Evolutionary conservation across 2,329 filamentous ascomycete species (phyloP).

Genomic region (Chrysosporium queenslandicum): DNA sequence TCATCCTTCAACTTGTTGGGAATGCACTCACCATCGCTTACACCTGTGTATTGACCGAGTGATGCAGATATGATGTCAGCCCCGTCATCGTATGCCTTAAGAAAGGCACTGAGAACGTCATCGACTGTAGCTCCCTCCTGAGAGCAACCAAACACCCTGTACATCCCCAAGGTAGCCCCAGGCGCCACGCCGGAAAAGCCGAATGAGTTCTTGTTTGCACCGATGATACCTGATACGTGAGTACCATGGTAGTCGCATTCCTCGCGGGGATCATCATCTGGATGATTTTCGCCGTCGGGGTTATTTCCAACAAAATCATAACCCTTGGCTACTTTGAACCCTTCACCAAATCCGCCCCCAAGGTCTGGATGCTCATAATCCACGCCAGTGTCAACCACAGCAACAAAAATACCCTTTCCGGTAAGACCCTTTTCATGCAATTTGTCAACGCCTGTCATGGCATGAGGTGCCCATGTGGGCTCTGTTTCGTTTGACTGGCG

Average conservation of each 20-base stretch:
- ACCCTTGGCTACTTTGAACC: constrained; percentile 50
- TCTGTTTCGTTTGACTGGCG: too few relatives aligned
- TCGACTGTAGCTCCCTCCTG: constrained; percentile 46
- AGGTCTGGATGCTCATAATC: constrained; percentile 56
- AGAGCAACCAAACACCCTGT: constrained; percentile 48
- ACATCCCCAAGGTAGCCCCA: constrained; percentile 47
- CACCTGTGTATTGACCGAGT: constrained; percentile 27
- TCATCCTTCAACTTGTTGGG: too few relatives aligned
- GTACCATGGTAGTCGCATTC: constrained; percentile 51
- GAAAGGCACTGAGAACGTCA: constrained; percentile 50
- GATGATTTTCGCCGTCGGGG: constrained; percentile 29
- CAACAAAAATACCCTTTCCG: constrained; percentile 15
- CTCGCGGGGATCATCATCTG: constrained; percentile 46
- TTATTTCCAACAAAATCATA: constrained; percentile 50
- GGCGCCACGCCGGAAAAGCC: constrained; percentile 51
- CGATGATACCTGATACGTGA: constrained; percentile 54
- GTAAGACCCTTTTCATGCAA: constrained; percentile 11
- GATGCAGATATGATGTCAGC: constrained; percentile 33
- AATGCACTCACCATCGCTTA: constrained; percentile 24
- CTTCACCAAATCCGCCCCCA: constrained; percentile 53
- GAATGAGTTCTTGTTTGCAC: constrained; percentile 45
- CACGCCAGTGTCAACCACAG: constrained; percentile 30
- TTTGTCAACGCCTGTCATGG: constrained; percentile 14
- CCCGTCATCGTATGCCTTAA: constrained; percentile 51
- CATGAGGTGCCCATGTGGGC: constrained; percentile 9